phyloP scores from a whole-genome alignment of 2,329 filamentous ascomycete species.

The Onygenales sp. region DNA sequence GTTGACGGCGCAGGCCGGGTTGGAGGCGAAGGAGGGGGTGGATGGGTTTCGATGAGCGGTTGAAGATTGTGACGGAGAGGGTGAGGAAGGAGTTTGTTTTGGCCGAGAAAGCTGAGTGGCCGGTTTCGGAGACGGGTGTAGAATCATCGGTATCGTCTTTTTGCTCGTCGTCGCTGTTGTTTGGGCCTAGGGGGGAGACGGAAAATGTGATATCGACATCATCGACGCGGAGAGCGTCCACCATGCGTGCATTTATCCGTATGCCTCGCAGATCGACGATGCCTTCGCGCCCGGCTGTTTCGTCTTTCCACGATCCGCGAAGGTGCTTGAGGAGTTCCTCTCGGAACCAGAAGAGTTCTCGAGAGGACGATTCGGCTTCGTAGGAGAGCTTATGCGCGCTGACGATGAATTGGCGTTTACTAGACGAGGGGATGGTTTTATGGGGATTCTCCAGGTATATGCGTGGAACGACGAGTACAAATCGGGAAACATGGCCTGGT shows the following conservation, averaged over 20 bases:
- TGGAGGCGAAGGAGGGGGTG: slow-evolving; percentile 65
- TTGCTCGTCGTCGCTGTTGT: slow-evolving; percentile 7
- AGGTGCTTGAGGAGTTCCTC: slow-evolving; percentile 67
- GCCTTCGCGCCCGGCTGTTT: slow-evolving; percentile 51
- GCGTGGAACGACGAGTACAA: slow-evolving; percentile 66
- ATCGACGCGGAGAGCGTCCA: slow-evolving; percentile 71
- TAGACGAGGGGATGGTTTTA: slow-evolving; percentile 67
- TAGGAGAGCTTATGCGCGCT: slow-evolving; percentile 69
- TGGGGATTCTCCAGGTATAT: slow-evolving; percentile 69
- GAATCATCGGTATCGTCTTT: slow-evolving; percentile 8
- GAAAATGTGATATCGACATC: slow-evolving; percentile 59
- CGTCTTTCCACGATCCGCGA: slow-evolving; percentile 61
- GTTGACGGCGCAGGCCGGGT: slow-evolving; percentile 65
- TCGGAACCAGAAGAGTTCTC: slow-evolving; percentile 87
- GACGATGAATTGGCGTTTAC: slow-evolving; percentile 90
- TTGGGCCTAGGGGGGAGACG: slow-evolving; percentile 15
- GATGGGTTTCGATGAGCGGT: slow-evolving; percentile 60
- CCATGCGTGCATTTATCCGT: slow-evolving; percentile 65
- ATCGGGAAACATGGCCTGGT: slow-evolving; percentile 56
- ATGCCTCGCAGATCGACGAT: slow-evolving; percentile 68
- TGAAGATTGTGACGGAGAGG: slow-evolving; percentile 61
- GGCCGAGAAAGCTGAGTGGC: slow-evolving; percentile 38
- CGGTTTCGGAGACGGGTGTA: slow-evolving; percentile 27
- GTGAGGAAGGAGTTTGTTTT: slow-evolving; percentile 57
- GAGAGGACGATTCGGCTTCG: slow-evolving; percentile 64